Evolutionary conservation across 208 protist genomes (phyloP), one percentile per base, ranked within the genome.

Genomic region (Acanthamoeba triangularis): DNA sequence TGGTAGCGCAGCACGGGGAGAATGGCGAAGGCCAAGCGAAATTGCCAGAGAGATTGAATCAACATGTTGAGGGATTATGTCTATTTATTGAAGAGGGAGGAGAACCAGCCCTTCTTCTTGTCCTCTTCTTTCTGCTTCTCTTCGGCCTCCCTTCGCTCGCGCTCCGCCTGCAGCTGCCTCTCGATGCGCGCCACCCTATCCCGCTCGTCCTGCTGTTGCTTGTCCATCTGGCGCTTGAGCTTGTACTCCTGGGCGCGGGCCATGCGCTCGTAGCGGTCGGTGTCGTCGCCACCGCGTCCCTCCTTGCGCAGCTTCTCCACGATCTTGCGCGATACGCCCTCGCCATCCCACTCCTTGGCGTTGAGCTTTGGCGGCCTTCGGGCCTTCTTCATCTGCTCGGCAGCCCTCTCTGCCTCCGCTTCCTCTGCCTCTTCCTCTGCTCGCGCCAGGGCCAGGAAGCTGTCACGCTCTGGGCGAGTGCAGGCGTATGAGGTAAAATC

Each of bases 31-130:
- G n/a, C n/a, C n/a, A n/a, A n/a, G n/a, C n/a, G n/a, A n/a, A n/a
- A n/a, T n/a, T n/a, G n/a, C n/a, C n/a, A n/a, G n/a, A n/a, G n/a
- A n/a, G n/a, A n/a, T n/a, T n/a, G n/a, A n/a, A n/a, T n/a, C n/a
- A n/a, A n/a, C n/a, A n/a, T n/a, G n/a, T n/a, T n/a, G n/a, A n/a
- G n/a, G n/a, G n/a, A n/a, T n/a, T n/a, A n/a, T n/a, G n/a, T n/a
- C n/a, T 14, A 23, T 59, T 59, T 59, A 59, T 0, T 59, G 52
- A 84, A 84, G 41, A 84, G 37, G 74, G 74, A 54, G 74, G 74
- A 84, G 41, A 44, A 84, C 74, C 74, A 84, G 74, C 74, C 74
- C 74, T 84, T 84, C 41, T 84, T 84, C 74, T 84, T 84, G 20
- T 44, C 20, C 33, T 84, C 74, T 28, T 84, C 74, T 11, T 84